Evolutionary conservation across 108 stramenopile species (phyloP).

Genomic region (Cyclotella cryptica): DNA sequence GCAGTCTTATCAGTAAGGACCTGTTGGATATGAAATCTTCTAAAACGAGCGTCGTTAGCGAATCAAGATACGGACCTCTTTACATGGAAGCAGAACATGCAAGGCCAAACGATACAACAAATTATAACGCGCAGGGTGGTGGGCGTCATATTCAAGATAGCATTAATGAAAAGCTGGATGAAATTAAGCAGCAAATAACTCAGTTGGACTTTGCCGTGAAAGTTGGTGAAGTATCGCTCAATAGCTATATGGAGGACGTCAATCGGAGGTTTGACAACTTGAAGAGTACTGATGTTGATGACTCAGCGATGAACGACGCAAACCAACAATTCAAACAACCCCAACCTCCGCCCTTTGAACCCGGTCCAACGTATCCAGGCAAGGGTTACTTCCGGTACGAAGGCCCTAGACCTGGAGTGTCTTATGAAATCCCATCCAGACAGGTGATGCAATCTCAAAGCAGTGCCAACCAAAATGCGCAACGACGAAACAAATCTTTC

Average conservation of each 20-base stretch:
- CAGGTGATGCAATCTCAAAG: slow-evolving; percentile 6
- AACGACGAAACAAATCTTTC: slow-evolving; percentile 31
- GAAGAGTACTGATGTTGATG: background rate
- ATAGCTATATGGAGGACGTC: slow-evolving; percentile 5
- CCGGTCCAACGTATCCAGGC: background rate
- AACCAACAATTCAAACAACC: slow-evolving; percentile 15
- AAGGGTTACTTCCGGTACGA: slow-evolving; percentile 11
- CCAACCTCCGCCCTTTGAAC: slow-evolving; percentile 4
- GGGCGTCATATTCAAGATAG: background rate
- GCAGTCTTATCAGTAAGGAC: slow-evolving; percentile 7
- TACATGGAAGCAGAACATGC: background rate
- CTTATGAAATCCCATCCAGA: slow-evolving; percentile 10
- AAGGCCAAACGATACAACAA: background rate
- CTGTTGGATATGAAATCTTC: background rate
- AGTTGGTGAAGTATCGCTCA: slow-evolving; percentile 10
- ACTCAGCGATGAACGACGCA: background rate
- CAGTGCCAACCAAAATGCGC: slow-evolving; percentile 18
- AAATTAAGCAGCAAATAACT: background rate
- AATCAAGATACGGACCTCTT: slow-evolving; percentile 2
- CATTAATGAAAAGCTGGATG: background rate
- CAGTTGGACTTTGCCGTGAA: slow-evolving; percentile 9
- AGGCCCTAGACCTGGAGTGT: background rate
- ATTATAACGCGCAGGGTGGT: background rate
- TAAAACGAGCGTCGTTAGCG: slow-evolving; percentile 2
- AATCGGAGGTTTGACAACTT: slow-evolving; percentile 7